Conservation (phyloP, 1,284 basidiomycete species). For the Cystobasidiaceae sp. region DNA sequence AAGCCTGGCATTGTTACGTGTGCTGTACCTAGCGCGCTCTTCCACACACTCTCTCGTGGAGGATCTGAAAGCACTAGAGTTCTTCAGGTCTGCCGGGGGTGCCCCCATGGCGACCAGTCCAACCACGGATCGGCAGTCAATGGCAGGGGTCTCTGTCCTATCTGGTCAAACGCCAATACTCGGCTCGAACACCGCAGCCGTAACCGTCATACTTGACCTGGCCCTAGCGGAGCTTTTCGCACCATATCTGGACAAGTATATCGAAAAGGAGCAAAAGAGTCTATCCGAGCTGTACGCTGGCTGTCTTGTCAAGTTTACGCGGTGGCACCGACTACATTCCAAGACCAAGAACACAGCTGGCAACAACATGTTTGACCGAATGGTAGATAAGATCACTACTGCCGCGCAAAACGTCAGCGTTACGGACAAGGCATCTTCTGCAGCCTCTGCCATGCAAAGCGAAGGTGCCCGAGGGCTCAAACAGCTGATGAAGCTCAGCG, state of each 20-base stretch:
- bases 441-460: slow-evolving; percentile 44
- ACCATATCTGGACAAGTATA: slow-evolving; percentile 82
- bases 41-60: slow-evolving; percentile 76
- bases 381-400: slow-evolving; percentile 83
- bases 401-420: slow-evolving; percentile 53
- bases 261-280: slow-evolving; percentile 86
- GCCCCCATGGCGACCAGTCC: slow-evolving; percentile 6
- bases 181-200: slow-evolving; percentile 40
- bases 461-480: slow-evolving; percentile 36
- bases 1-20: slow-evolving; percentile 83
- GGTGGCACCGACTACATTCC: slow-evolving; percentile 62
- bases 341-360: slow-evolving; percentile 61
- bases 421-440: slow-evolving; percentile 2
- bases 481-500: slow-evolving; percentile 61
- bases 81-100: slow-evolving; percentile 51
- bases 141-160: slow-evolving; percentile 47
- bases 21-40: slow-evolving; percentile 79
- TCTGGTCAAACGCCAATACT: not conserved
- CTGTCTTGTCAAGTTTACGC: slow-evolving; percentile 70
- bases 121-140: slow-evolving; percentile 49
- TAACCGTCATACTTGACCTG: slow-evolving; percentile 83
- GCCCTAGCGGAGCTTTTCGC: slow-evolving; percentile 95
- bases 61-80: slow-evolving; percentile 86
- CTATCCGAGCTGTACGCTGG: slow-evolving; percentile 74
- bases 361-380: slow-evolving; percentile 71